Evolutionary conservation across 352 stramenopile species (phyloP), one percentile per base, ranked within the genome.

Genomic region (Phytophthora megakarya): DNA sequence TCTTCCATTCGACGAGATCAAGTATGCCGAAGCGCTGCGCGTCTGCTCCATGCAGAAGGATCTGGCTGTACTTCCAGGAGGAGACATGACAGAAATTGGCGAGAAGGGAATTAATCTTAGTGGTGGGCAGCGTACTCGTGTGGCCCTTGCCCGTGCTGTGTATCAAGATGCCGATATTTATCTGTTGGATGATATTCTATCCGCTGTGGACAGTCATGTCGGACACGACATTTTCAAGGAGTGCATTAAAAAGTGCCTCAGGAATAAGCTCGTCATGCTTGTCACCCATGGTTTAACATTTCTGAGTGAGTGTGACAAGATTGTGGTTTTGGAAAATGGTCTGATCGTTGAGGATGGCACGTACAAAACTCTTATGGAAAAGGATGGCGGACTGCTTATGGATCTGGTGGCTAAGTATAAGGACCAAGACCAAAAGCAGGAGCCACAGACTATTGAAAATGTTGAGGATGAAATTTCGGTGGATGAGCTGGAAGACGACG

Each of bases 61-160:
- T 57, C 53, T 91, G 18, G 44, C 46, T 28, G 63, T 78, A n/a
- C 64, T 92, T 0, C 76, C 81, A 7, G 83, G 55, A 32, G 94
- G 96, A 10, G 97, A 99, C 67, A 53, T 76, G 62, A 99, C 96
- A 0, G 92, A 98, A 64, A 98, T 99, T 47, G 96, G 96, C 7
- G 94, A 99, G 71, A 97, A 97, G 50, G 94, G 97, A 0, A 92
- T 99, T 22, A 99, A 96, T 35, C 73, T 99, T 6, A 97, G 75
- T 35, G 95, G 93, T 8, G 97, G 96, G 5, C 97, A 99, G 68
- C 97, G 97, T 40, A 88, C 88, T 30, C 79, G 89, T 23, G 76
- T 97, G 16, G 77, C 75, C 5, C 64, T 97, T 10, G 91, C 91
- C 0, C 76, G 89, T 33, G 85, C 87, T 19, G 71, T 90, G 12